These are phyloP conservation scores for Crithidia fasciculata DNA, from an alignment of 208 protist species.

Conservation along the genomic window DNA sequence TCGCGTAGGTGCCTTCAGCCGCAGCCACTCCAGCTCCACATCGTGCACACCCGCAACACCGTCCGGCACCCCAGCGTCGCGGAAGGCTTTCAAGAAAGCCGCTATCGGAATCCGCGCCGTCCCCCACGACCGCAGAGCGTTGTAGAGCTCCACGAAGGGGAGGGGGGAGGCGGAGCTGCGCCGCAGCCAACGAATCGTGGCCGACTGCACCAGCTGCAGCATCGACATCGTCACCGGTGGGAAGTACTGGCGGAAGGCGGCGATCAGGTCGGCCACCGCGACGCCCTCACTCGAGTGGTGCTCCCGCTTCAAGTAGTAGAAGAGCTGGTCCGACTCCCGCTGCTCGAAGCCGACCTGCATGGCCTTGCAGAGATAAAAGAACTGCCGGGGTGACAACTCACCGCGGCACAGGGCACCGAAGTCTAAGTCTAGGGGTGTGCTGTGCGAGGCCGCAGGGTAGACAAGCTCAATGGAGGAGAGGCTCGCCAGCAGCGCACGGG, in stretches of 20 bases:
- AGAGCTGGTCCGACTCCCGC: constrained; percentile 61
- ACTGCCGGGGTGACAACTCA: constrained; percentile 43
- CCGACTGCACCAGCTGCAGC: constrained; percentile 45
- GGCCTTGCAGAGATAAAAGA: constrained; percentile 55
- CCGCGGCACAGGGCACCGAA: constrained; percentile 23
- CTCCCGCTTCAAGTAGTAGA: constrained; percentile 58
- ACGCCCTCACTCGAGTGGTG: constrained; percentile 29
- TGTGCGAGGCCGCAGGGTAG: constrained; percentile 16
- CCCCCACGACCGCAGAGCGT: constrained; percentile 43
- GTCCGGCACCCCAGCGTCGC: constrained; percentile 42
- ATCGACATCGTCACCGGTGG: constrained; percentile 59
- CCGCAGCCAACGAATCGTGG: constrained; percentile 33
- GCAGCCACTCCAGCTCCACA: constrained; percentile 80
- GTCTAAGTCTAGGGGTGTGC: constrained; percentile 30
- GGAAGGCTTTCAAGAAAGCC: constrained; percentile 53
- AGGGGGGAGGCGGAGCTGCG: constrained; percentile 34
- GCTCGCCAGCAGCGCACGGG: constrained; percentile 43
- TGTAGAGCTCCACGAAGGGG: constrained; percentile 60
- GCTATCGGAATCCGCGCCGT: constrained; percentile 51
- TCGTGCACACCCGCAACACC: constrained; percentile 50
- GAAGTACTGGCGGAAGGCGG: constrained; percentile 67
- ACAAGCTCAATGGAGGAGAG: constrained; percentile 19
- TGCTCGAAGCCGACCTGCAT: constrained; percentile 47
- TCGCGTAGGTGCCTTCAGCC: constrained; percentile 58
- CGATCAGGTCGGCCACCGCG: constrained; percentile 42